Evolutionary conservation across 2,329 filamentous ascomycete species (phyloP).

Genomic region (Pestalotiopsis sp.): DNA sequence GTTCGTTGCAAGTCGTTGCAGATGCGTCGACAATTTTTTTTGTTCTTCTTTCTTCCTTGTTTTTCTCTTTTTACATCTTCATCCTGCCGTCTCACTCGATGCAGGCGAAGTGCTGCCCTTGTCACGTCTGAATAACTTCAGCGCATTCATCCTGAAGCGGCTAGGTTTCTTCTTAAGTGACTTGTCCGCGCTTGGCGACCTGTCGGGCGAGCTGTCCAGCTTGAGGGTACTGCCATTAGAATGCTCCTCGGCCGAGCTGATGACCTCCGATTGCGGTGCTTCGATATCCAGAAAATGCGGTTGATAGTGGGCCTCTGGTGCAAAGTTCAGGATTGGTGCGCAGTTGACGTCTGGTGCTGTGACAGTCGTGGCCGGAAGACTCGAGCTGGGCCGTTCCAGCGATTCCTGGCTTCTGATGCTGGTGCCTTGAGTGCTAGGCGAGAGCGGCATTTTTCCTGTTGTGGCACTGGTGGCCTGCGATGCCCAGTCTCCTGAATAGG

Average conservation of each 20-base stretch:
- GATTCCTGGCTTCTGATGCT: conserved; percentile 67
- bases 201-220: conserved; percentile 35
- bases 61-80: background rate
- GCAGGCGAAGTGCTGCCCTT: conserved; percentile 44
- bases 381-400: conserved; percentile 47
- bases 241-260: conserved; percentile 38
- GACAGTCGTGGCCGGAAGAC: conserved; percentile 44
- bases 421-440: conserved; percentile 67
- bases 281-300: conserved; percentile 32
- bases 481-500: conserved; percentile 61
- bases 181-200: conserved; percentile 28
- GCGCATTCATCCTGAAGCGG: conserved; percentile 65
- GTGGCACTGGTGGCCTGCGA: conserved; percentile 66
- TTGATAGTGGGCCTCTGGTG: too few species aligned
- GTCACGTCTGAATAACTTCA: conserved; percentile 59
- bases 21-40: background rate
- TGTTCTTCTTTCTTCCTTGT: background rate
- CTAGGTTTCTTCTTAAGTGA: conserved; percentile 65
- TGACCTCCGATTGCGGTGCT: conserved; percentile 27
- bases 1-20: background rate
- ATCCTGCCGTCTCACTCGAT: conserved; percentile 18
- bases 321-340: too few species aligned
- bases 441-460: conserved; percentile 66
- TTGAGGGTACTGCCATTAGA: conserved; percentile 48
- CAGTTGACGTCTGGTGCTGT: conserved; percentile 35